Evolutionary conservation across 2,329 filamentous ascomycete genomes (phyloP).

Genomic region (Sporothrix humicola): DNA sequence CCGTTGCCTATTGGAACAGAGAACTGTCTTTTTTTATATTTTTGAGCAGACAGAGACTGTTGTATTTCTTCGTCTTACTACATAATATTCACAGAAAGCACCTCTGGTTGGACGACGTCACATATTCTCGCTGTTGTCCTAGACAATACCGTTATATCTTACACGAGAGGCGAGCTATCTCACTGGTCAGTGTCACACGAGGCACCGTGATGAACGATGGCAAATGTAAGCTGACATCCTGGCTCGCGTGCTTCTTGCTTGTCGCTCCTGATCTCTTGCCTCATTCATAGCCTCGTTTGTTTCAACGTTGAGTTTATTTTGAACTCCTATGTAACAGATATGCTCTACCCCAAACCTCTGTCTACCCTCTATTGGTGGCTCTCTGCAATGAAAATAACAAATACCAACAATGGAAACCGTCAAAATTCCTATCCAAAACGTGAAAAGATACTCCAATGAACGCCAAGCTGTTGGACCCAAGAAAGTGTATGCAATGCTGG

Average conservation of each 20-base stretch:
- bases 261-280: not conserved
- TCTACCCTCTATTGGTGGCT: not conserved
- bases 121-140: not conserved
- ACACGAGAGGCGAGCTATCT: not conserved
- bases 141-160: not conserved
- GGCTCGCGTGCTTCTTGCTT: not conserved
- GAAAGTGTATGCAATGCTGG: not conserved
- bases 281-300: not conserved
- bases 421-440: constrained; percentile 1
- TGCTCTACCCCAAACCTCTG: not conserved
- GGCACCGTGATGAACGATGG: not conserved
- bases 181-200: not conserved
- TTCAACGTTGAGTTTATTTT: not conserved
- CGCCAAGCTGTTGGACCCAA: constrained; percentile 2
- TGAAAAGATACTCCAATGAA: not conserved
- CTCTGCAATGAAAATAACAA: not conserved
- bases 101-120: not conserved
- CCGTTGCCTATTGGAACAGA: too few relatives aligned
- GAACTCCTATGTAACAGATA: not conserved
- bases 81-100: too few relatives aligned
- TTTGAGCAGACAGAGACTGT: too few relatives aligned
- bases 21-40: too few relatives aligned
- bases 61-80: too few relatives aligned
- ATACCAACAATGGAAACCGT: too few relatives aligned
- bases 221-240: not conserved